Evolutionary conservation across 768 basidiomycete species (phyloP).

Genomic region (Trametes sanguinea): DNA sequence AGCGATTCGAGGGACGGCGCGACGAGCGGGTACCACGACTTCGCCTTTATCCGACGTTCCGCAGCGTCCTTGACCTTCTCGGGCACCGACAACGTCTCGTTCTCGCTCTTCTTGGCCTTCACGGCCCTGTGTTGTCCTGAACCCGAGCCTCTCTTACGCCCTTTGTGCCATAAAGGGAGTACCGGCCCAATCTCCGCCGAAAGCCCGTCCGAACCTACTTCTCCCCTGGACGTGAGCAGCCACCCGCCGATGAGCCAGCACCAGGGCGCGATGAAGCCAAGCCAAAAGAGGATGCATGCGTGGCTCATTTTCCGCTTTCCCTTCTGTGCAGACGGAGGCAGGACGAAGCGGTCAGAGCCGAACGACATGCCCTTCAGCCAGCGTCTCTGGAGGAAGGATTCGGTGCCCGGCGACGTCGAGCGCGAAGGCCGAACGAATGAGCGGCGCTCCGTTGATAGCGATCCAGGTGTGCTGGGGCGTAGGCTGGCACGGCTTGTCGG

Average conservation of each 20-base stretch:
- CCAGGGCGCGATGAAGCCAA: conserved; percentile 71
- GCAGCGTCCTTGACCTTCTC: conserved; percentile 36
- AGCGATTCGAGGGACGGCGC: conserved; percentile 46
- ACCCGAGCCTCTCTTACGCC: conserved; percentile 40
- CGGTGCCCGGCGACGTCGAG: conserved; percentile 20
- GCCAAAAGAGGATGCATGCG: conserved; percentile 63
- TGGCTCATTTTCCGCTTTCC: conserved; percentile 6
- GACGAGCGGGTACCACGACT: conserved; percentile 54
- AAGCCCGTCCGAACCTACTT: conserved; percentile 43
- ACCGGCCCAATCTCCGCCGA: conserved; percentile 26
- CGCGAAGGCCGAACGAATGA: conserved; percentile 18
- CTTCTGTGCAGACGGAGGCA: conserved; percentile 7
- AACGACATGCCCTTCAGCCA: conserved; percentile 33
- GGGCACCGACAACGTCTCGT: neutral
- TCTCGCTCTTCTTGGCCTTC: conserved; percentile 42
- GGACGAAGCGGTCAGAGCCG: conserved; percentile 22
- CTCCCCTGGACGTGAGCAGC: conserved; percentile 50
- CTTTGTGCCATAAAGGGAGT: conserved; percentile 37
- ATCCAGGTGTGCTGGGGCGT: conserved; percentile 15
- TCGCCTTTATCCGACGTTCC: conserved; percentile 33
- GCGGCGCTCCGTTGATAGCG: conserved; percentile 18
- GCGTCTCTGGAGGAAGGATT: conserved; percentile 32
- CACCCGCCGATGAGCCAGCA: conserved; percentile 80
- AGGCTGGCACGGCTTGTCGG: conserved; percentile 9
- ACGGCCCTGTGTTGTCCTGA: neutral